These are phyloP conservation scores for Acacia crassicarpa DNA, from an alignment of 306 rosid species.

Conservation along the genomic window DNA sequence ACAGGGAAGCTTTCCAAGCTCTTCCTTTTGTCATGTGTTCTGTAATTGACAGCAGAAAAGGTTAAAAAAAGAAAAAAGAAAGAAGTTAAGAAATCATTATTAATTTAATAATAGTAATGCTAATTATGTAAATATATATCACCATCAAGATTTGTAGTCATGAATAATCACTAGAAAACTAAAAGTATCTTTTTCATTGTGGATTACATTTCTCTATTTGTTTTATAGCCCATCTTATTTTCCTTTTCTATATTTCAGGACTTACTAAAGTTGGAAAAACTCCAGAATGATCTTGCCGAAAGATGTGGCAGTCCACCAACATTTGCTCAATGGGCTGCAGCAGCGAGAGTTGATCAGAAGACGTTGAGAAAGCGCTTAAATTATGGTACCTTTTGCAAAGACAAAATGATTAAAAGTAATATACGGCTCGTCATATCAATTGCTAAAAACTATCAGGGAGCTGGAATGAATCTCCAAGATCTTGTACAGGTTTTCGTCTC, in stretches of 20 bases:
- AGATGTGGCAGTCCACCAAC: constrained; percentile 78
- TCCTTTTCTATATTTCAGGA: constrained; percentile 59
- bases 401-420: constrained; percentile 94
- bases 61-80: too few species aligned
- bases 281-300: constrained; percentile 71
- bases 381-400: constrained; percentile 79
- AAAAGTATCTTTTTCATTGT: constrained; percentile 7
- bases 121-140: neutral
- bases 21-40: constrained; percentile 9
- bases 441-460: constrained; percentile 88
- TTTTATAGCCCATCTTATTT: constrained; percentile 28
- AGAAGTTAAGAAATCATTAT: constrained; percentile 6
- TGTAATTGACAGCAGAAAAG: constrained; percentile 2
- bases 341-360: constrained; percentile 82
- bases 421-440: constrained; percentile 93
- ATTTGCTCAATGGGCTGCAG: constrained; percentile 91
- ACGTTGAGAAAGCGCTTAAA: constrained; percentile 77
- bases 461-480: constrained; percentile 94
- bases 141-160: constrained; percentile 1
- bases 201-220: constrained; percentile 6
- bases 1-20: constrained; percentile 20
- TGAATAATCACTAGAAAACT: neutral
- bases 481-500: constrained; percentile 80
- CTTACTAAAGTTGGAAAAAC: constrained; percentile 78
- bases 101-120: constrained; percentile 12